These are phyloP conservation scores for Lactarius hengduanensis DNA, from an alignment of 768 basidiomycete genomes.

Conservation along the genomic window DNA sequence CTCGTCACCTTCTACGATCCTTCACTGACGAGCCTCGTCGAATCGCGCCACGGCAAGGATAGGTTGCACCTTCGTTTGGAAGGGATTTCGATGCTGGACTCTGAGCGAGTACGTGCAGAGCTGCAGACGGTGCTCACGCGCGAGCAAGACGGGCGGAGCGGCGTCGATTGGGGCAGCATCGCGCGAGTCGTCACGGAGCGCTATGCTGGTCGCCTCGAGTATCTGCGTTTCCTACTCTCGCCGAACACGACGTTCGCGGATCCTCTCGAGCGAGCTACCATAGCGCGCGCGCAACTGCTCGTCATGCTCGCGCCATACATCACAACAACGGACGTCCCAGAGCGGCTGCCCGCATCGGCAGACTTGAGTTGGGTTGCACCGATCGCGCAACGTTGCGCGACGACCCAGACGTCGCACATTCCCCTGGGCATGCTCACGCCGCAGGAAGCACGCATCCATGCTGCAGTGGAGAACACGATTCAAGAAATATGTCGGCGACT, in stretches of 20 bases:
- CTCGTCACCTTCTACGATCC: slow-evolving; percentile 47
- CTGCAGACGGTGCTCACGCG: slow-evolving; percentile 34
- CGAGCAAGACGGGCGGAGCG: slow-evolving; percentile 31
- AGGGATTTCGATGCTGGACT: slow-evolving; percentile 36
- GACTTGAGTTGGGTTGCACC: slow-evolving; percentile 25
- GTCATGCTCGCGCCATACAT: slow-evolving; percentile 36
- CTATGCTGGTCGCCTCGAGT: slow-evolving; percentile 44
- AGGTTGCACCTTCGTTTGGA: slow-evolving; percentile 40
- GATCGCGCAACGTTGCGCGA: slow-evolving; percentile 25
- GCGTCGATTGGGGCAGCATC: slow-evolving; percentile 45
- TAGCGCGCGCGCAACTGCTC: slow-evolving; percentile 23
- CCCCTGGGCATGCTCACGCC: slow-evolving; percentile 21
- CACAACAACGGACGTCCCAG: slow-evolving; percentile 24
- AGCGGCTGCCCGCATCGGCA: not conserved
- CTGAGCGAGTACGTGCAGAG: slow-evolving; percentile 6
- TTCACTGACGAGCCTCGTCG: slow-evolving; percentile 38
- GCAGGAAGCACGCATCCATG: slow-evolving; percentile 25
- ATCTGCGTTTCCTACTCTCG: slow-evolving; percentile 33
- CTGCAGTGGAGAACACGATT: slow-evolving; percentile 14
- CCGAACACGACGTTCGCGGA: not conserved
- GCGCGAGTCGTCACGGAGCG: slow-evolving; percentile 42
- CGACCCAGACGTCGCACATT: slow-evolving; percentile 10
- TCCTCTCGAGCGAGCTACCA: slow-evolving; percentile 4
- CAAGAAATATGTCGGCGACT: slow-evolving; percentile 26
- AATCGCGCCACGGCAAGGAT: slow-evolving; percentile 34